phyloP scores from a whole-genome alignment of 2,329 filamentous ascomycete genomes.

The Chalaropsis ovoidea region DNA sequence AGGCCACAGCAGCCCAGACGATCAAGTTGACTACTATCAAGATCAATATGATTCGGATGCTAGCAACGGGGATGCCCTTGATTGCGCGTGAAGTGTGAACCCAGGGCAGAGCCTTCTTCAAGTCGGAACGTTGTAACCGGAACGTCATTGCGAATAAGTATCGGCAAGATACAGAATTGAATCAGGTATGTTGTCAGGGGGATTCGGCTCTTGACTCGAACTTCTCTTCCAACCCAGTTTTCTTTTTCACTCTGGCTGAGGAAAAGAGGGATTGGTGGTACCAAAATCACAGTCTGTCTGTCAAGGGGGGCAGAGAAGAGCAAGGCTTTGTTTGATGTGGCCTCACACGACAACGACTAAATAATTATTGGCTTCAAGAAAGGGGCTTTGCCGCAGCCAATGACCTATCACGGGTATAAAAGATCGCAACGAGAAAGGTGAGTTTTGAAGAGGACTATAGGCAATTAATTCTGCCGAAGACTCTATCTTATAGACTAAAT shows the following conservation, averaged over 20 bases:
- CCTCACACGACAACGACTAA: background rate
- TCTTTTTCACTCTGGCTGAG: too few relatives aligned
- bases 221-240: background rate
- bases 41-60: slow-evolving; percentile 42
- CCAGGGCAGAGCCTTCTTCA: slow-evolving; percentile 21
- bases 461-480: background rate
- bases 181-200: background rate
- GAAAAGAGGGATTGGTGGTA: too few relatives aligned
- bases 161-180: background rate
- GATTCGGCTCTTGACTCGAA: background rate
- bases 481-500: background rate
- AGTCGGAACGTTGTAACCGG: background rate
- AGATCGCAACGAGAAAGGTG: background rate
- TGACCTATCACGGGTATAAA: background rate
- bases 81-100: slow-evolving; percentile 23
- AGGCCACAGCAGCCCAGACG: slow-evolving; percentile 45
- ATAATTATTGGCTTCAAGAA: background rate
- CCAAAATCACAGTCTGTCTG: background rate
- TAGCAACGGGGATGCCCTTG: slow-evolving; percentile 22
- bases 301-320: background rate
- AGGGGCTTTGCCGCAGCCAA: background rate
- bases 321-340: background rate
- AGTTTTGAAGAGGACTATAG: background rate
- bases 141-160: background rate
- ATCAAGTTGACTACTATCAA: slow-evolving; percentile 44